phyloP scores from a whole-genome alignment of 2,329 filamentous ascomycete species.

The Tolypocladium pustulatum region DNA sequence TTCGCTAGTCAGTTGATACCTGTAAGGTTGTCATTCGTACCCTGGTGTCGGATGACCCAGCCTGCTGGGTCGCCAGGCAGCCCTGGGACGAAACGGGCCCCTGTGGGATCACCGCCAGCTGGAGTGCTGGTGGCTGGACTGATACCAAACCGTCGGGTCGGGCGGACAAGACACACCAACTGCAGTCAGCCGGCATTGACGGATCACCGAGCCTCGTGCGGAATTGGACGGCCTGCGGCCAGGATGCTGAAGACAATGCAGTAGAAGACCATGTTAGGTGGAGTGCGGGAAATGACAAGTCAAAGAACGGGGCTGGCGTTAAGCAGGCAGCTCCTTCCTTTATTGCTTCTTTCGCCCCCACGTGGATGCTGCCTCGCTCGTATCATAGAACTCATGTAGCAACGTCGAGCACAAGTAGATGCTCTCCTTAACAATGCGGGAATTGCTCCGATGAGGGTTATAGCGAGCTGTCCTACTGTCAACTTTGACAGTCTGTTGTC shows the following conservation, averaged over 20 bases:
- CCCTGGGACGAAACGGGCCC: not conserved
- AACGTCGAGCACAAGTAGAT: not conserved
- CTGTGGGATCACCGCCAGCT: not conserved
- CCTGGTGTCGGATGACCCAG: not conserved
- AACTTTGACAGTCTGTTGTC: too few relatives aligned
- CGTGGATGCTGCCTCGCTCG: not conserved
- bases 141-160: conserved; percentile 2
- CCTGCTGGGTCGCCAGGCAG: not conserved
- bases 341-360: not conserved
- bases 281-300: not conserved
- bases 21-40: not conserved
- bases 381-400: not conserved
- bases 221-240: not conserved
- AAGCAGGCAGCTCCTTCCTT: not conserved
- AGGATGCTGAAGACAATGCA: not conserved
- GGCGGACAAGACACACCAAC: not conserved
- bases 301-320: not conserved
- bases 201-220: not conserved
- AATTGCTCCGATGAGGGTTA: not conserved
- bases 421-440: not conserved
- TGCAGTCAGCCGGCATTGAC: not conserved
- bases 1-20: not conserved
- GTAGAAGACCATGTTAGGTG: not conserved
- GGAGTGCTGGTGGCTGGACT: not conserved
- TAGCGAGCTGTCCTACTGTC: too few relatives aligned